Conservation (phyloP, 2,329 filamentous ascomycete genomes). For the Apiospora saccharicola region DNA sequence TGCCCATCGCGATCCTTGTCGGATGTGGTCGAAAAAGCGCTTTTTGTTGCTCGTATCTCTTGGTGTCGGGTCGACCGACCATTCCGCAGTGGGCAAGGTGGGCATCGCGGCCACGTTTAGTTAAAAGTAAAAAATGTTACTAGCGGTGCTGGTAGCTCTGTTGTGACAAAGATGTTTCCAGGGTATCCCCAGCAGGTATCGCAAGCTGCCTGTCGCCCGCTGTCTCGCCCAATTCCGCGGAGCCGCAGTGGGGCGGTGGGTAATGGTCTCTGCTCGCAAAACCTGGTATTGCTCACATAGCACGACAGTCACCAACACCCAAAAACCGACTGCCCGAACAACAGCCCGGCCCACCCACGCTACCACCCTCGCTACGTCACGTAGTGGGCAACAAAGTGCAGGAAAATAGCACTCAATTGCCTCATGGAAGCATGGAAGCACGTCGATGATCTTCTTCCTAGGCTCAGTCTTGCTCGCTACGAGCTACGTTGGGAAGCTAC, state of each 20-base stretch:
- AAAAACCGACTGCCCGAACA: constrained; percentile 1
- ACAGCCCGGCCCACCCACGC: background rate
- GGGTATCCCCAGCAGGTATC: too few relatives aligned
- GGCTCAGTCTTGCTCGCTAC: background rate
- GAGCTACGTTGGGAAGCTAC: background rate
- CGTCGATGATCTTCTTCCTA: background rate
- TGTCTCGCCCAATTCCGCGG: constrained; percentile 10
- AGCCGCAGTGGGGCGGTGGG: constrained; percentile 10
- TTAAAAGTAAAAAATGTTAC: background rate
- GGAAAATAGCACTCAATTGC: background rate
- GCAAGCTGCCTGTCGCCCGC: background rate
- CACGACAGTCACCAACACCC: background rate
- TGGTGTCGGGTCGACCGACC: constrained; percentile 5
- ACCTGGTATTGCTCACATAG: background rate
- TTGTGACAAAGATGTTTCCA: background rate
- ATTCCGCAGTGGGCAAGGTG: constrained; percentile 14
- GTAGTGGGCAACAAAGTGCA: background rate
- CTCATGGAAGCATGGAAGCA: constrained; percentile 10
- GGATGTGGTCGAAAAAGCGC: background rate
- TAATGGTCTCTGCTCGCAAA: constrained; percentile 15
- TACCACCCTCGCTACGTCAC: constrained; percentile 10
- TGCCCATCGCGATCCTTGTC: background rate
- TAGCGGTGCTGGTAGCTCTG: background rate
- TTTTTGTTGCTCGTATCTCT: background rate
- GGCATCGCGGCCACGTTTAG: constrained; percentile 6